A percentile compares a stretch with the other conserved stretches of the same genome.
phyloP scores from a whole-genome alignment of 2,329 filamentous ascomycete genomes.

The Aspergillus quadrilineatus region DNA sequence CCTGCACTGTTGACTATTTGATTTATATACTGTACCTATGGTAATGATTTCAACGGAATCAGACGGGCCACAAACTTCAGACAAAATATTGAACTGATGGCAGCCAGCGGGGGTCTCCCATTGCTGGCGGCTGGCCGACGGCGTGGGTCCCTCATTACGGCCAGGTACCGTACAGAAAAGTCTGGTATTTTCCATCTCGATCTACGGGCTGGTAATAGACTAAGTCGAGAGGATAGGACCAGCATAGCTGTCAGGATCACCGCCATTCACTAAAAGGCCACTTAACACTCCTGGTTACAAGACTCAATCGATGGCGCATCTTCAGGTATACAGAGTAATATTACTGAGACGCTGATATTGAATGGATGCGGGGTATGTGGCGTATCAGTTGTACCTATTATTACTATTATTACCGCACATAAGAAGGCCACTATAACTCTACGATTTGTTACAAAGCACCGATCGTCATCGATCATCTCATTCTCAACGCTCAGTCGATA shows the following conservation, averaged over 20 bases:
- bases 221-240: background rate
- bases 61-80: slow-evolving; percentile 1
- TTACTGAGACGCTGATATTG: background rate
- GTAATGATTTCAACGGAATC: background rate
- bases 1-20: background rate
- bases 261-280: background rate
- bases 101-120: background rate
- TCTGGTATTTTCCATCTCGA: background rate
- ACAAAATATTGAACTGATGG: background rate
- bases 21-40: background rate
- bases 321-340: background rate
- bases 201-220: background rate
- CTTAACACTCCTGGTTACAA: too few relatives aligned
- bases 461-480: background rate
- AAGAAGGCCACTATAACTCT: background rate
- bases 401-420: background rate
- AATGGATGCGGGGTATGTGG: background rate
- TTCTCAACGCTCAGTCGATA: background rate
- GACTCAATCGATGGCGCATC: too few relatives aligned
- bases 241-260: background rate
- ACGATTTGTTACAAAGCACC: too few relatives aligned
- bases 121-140: background rate
- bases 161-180: background rate
- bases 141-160: background rate
- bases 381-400: background rate